Evolutionary conservation across 345 rosid species (phyloP), one percentile per base, ranked within the genome.

Genomic region (Chamaenerion angustifolium): DNA sequence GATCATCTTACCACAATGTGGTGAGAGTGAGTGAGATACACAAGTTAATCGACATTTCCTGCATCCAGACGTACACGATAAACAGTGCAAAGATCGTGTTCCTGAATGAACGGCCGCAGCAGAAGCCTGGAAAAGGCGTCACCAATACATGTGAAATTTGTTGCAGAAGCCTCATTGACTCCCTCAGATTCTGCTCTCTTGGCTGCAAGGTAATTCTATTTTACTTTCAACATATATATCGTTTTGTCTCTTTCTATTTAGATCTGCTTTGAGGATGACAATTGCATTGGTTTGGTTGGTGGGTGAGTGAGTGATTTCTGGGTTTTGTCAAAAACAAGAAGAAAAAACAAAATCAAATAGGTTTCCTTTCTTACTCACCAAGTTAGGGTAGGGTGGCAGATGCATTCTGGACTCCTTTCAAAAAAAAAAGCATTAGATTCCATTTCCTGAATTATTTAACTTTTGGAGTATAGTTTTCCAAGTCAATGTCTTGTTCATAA

Each of bases 81-180:
- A 73, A 73, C 57, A 66, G 78, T 14, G 70, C 75, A 41, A 73
- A 49, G 69, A 62, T 73, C 16, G 78, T 73, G 47, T 73, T 73
- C 70, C 61, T 73, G 42, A 73, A 73, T 16, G 72, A 66, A 66
- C 53, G 78, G 42, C 72, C 68, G 6, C 78, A 73, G 63, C 66
- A 67, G 10, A 70, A 72, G 72, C 75, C 68, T 17, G 79, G 79
- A 16, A 74, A 70, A 47, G 79, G 79, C 4, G 79, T 74, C 43
- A 61, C 71, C 56, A 67, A 61, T 52, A 74, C 75, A 27, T 74
- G 79, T 7, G 79, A 67, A 60, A 67, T 56, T 23, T 74, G 75
- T 12, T 51, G 62, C 58, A 56, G 79, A 35, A 67, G 79, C 64
- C 79, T 74, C 54, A 72, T 59, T n/a, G 79, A 74, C 57, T 61